Base-by-base conservation (phyloP, 1,284 basidiomycete genomes). In the Singerocomus inundabilis region DNA sequence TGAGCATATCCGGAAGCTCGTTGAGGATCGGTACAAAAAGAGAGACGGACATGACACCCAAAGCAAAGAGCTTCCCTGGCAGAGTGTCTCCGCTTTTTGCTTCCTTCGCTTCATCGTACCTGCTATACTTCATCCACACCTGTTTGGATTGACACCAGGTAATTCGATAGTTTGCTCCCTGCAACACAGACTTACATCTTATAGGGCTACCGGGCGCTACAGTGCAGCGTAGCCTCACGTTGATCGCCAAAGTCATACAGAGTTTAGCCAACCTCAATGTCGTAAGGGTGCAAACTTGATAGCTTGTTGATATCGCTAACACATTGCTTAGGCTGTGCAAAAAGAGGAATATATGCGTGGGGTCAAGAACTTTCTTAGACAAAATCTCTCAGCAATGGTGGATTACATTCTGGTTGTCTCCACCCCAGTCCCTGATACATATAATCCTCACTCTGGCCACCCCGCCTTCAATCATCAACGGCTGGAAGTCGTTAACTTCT, bases 21-120 rank as follows among this genome's bases (percentile, higher is more conserved):
- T 93, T 1, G 85, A 88, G 62, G 72, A 73, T 50, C 77, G 79
- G 30, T 86, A 86, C 63, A 71, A 72, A 44, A 62, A 68, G 29
- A 71, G 73, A 31, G 65, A 67, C 32, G 61, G 62, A 10, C 54
- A 66, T 15, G 61, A 71, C 16, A 75, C 76, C 24, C 69, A 71
- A 42, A 79, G 76, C 57, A 72, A 70, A 43, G 77, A 84, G 37
- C 72, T 90, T 35, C 85, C 81, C 30, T 84, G 80, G 78, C 89
- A 91, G 65, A 84, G 85, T 60, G 87, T 93, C 37, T 89, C 87
- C 35, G 90, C 90, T 0, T 93, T 93, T 65, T 82, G 86, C 61
- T 93, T 93, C 66, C 74, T 93, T 32, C 80, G 90, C 39, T 91
- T 93, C 67, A 84, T 93, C 58, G 85, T 89, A 16, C 89, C 88